Evolutionary conservation across 495 filamentous ascomycete species (phyloP), one percentile per base, ranked within the genome.

Genomic region (Penicillium parvum): DNA sequence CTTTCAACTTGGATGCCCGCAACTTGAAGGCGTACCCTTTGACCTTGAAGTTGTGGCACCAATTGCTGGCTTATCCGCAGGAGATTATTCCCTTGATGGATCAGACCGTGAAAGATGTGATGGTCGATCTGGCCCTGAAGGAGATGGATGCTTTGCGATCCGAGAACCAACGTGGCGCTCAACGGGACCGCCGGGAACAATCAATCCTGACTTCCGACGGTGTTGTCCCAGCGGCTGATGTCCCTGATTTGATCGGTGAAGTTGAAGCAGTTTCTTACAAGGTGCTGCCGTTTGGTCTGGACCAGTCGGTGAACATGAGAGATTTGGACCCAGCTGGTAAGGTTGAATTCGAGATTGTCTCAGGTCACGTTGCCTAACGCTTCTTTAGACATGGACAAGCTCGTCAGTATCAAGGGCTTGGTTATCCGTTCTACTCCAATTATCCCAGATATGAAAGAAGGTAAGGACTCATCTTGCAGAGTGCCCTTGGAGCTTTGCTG

Each of bases 11-110:
- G 7, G 89, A 99, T 63, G 79, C 84, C 35, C 80, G 78, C 43
- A 95, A 97, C 54, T 78, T 99, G 47, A 95, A 91, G 61, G 76
- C 89, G 17, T 99, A 95, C 66, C 94, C 94, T 2, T 79, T 88
- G 7, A 96, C 92, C 0, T 67, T 83, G 47, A 96, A 96, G 64
- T 72, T 99, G 38, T 99, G 90, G 87, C 88, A 96, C 61, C 94
- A 97, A 58, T 73, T 89, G 34, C 88, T 90, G 50, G 82, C 83
- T 16, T 97, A 96, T 55, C 92, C 92, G 0, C 86, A 87, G 52
- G 92, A 99, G 72, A 90, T 97, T 40, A 84, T 99, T 43, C 90
- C 90, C 1, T 72, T 99, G 33, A 95, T 99, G 86, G 94, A 99
- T 72, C 87, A 91, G 56, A 77, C 78, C 15, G 78, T 97, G 37